These are phyloP conservation scores for Begonia peltatifolia DNA, from an alignment of 306 rosid species.

Conservation along the genomic window DNA sequence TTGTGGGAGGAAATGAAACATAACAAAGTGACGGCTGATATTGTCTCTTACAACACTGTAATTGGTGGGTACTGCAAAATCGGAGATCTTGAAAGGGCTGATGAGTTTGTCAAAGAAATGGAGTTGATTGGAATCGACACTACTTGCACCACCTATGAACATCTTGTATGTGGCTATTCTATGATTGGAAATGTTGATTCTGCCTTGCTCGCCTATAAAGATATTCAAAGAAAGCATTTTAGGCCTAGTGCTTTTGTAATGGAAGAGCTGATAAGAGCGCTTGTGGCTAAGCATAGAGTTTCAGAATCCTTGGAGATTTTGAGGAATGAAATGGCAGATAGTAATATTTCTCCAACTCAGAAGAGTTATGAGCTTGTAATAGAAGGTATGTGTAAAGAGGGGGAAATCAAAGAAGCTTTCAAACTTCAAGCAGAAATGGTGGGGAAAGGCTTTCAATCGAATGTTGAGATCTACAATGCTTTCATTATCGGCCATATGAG, in stretches of 20 bases:
- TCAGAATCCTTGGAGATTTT: constrained; percentile 37
- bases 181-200: constrained; percentile 36
- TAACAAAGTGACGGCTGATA: constrained; percentile 40
- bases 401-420: constrained; percentile 47
- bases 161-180: constrained; percentile 49
- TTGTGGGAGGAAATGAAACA: constrained; percentile 51
- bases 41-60: constrained; percentile 48
- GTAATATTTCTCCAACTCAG: constrained; percentile 27
- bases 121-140: constrained; percentile 35
- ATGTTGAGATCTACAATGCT: constrained; percentile 35
- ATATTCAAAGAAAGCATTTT: constrained; percentile 49
- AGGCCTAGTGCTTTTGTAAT: constrained; percentile 28
- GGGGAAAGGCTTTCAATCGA: constrained; percentile 49
- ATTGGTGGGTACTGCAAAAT: constrained; percentile 64
- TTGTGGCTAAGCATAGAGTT: constrained; percentile 37
- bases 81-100: constrained; percentile 48
- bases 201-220: constrained; percentile 48
- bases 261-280: constrained; percentile 25
- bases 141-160: constrained; percentile 43
- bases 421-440: constrained; percentile 82
- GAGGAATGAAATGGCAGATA: constrained; percentile 18
- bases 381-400: constrained; percentile 41
- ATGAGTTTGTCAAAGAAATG: constrained; percentile 57
- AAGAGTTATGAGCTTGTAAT: constrained; percentile 50
- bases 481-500: constrained; percentile 41